Evolutionary conservation across 495 filamentous ascomycete genomes (phyloP).

Genomic region (Xylaria sp.): DNA sequence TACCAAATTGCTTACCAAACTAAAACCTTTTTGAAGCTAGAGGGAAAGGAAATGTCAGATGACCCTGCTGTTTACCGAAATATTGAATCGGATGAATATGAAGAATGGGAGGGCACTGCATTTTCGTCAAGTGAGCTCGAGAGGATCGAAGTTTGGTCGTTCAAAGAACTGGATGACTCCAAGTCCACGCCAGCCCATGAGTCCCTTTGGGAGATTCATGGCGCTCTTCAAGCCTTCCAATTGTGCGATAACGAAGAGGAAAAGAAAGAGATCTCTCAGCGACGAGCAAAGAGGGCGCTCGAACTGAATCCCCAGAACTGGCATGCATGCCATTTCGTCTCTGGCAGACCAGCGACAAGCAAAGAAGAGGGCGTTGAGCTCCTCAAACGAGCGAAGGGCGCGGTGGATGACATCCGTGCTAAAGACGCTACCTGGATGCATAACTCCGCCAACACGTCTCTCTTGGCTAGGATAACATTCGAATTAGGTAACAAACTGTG

Average conservation of each 20-base stretch:
- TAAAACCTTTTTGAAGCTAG: conserved; percentile 31
- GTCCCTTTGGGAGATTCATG: conserved; percentile 49
- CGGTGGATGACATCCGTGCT: conserved; percentile 32
- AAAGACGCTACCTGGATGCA: conserved; percentile 35
- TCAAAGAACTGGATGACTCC: conserved; percentile 22
- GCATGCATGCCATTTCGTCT: conserved; percentile 46
- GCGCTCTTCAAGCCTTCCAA: conserved; percentile 41
- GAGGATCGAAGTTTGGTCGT: conserved; percentile 35
- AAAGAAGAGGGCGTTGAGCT: conserved; percentile 42
- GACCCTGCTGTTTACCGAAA: conserved; percentile 25
- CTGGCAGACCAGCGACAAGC: conserved; percentile 36
- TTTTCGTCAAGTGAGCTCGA: conserved; percentile 29
- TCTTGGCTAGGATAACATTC: conserved; percentile 42
- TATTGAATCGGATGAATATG: not conserved
- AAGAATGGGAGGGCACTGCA: conserved; percentile 28
- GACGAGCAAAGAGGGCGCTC: conserved; percentile 41
- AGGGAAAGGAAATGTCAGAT: conserved; percentile 33
- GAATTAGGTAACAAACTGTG: conserved; percentile 47
- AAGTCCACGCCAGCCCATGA: conserved; percentile 30
- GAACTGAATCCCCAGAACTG: conserved; percentile 46
- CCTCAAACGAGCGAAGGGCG: conserved; percentile 36
- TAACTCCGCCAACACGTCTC: conserved; percentile 30
- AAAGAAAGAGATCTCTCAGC: conserved; percentile 31
- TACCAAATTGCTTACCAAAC: not conserved
- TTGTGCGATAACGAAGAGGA: conserved; percentile 30